These are phyloP conservation scores for Helenozyma rhizophorensis DNA, from an alignment of 805 yeast species.

Conservation along the genomic window DNA sequence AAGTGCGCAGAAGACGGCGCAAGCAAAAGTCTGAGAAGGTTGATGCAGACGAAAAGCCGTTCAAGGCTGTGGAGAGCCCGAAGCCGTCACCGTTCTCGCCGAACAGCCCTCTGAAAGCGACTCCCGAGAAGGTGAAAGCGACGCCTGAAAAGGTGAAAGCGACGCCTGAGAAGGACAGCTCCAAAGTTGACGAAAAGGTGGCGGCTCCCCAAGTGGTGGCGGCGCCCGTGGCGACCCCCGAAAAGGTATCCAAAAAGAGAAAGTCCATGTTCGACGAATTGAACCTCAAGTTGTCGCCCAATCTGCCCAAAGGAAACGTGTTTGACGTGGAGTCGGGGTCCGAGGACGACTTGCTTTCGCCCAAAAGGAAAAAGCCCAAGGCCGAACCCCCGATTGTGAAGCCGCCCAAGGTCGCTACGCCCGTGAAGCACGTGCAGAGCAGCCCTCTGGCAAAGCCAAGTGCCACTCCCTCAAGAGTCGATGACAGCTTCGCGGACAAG, in stretches of 20 bases:
- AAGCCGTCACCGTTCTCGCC: too few species aligned
- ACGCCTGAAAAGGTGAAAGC: conserved; percentile 3
- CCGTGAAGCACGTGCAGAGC: too few species aligned
- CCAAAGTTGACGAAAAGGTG: too few species aligned
- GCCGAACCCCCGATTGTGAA: not conserved
- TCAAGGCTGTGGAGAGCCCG: conserved; percentile 2
- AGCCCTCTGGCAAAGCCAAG: too few species aligned
- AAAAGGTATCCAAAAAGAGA: conserved; percentile 5
- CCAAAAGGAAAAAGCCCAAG: conserved; percentile 8
- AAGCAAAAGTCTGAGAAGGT: conserved; percentile 2
- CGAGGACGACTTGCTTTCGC: conserved; percentile 12
- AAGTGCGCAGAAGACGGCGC: not conserved
- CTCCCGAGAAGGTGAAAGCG: conserved; percentile 4
- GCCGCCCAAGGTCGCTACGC: too few species aligned
- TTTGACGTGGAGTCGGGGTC: conserved; percentile 15
- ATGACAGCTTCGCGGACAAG: too few species aligned
- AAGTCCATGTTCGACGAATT: conserved; percentile 11
- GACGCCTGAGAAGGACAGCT: not conserved
- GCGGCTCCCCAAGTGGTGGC: too few species aligned
- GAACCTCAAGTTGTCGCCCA: conserved; percentile 5
- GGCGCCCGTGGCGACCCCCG: not conserved
- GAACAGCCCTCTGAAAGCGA: conserved; percentile 7
- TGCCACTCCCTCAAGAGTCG: too few species aligned
- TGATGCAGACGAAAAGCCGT: conserved; percentile 1
- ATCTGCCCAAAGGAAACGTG: conserved; percentile 14